These are phyloP conservation scores for Aschersonia sp. DNA, from an alignment of 2,329 filamentous ascomycete species.

Conservation along the genomic window DNA sequence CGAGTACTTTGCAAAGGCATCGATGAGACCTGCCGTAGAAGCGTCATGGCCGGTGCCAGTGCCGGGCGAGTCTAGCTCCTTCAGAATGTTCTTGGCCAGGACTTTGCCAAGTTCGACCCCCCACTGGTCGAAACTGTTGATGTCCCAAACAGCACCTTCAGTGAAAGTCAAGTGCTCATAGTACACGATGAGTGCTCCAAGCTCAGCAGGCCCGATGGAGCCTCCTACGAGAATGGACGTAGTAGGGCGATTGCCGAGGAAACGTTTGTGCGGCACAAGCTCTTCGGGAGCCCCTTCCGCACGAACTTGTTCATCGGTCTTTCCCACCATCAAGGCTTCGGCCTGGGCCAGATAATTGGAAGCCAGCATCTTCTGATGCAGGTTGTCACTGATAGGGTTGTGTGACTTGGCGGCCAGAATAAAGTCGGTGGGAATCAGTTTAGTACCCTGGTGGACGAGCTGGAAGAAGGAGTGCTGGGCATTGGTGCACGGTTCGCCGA, in stretches of 20 bases:
- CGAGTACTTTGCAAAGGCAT: constrained; percentile 72
- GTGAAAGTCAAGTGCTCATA: constrained; percentile 98
- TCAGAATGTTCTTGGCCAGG: constrained; percentile 80
- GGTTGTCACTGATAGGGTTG: constrained; percentile 84
- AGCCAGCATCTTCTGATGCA: constrained; percentile 92
- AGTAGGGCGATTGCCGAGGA: constrained; percentile 93
- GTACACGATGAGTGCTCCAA: constrained; percentile 93
- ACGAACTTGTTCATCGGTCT: constrained; percentile 67
- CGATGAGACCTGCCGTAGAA: constrained; percentile 79
- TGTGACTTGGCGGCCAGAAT: constrained; percentile 92
- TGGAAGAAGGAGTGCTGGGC: constrained; percentile 99
- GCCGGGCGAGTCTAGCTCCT: constrained; percentile 69
- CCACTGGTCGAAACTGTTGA: constrained; percentile 99
- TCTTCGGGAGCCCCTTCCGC: constrained; percentile 59
- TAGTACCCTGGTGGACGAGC: constrained; percentile 96
- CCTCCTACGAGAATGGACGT: constrained; percentile 84
- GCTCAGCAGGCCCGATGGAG: constrained; percentile 83
- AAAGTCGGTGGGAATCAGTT: constrained; percentile 97
- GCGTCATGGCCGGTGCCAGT: constrained; percentile 64
- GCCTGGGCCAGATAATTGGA: constrained; percentile 87
- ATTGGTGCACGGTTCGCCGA: constrained; percentile 97
- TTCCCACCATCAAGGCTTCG: constrained; percentile 83
- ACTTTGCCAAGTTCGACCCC: constrained; percentile 97
- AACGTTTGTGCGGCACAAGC: constrained; percentile 96
- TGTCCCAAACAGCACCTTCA: constrained; percentile 96